phyloP scores from a whole-genome alignment of 176 grass and related monocot species.

The Zoysia japonica region DNA sequence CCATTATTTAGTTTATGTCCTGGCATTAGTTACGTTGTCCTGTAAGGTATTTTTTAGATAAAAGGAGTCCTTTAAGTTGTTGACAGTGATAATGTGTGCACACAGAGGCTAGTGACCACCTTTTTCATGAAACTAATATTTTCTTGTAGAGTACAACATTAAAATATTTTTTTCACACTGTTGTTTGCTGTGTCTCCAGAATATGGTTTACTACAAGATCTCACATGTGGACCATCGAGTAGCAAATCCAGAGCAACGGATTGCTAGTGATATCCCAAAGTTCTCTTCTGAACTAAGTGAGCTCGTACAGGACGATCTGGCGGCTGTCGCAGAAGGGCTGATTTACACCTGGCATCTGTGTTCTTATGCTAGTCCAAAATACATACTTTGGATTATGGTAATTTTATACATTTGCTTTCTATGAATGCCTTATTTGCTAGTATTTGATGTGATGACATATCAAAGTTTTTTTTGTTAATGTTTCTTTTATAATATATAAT shows the following conservation, averaged over 20 bases:
- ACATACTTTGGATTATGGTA: slow-evolving; percentile 97
- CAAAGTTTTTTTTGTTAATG: not conserved
- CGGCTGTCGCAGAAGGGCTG: slow-evolving; percentile 87
- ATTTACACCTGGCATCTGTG: slow-evolving; percentile 97
- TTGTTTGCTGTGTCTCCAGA: slow-evolving; percentile 60
- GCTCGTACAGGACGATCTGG: slow-evolving; percentile 94
- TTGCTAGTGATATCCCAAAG: slow-evolving; percentile 95
- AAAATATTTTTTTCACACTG: not conserved
- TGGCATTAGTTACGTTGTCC: slow-evolving; percentile 22
- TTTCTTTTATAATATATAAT: slow-evolving; percentile 21
- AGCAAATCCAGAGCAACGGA: slow-evolving; percentile 89
- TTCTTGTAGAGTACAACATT: slow-evolving; percentile 25
- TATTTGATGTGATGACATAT: slow-evolving; percentile 22
- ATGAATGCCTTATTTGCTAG: slow-evolving; percentile 14
- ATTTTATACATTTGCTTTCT: slow-evolving; percentile 25
- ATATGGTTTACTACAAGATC: slow-evolving; percentile 99
- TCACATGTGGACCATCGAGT: slow-evolving; percentile 91
- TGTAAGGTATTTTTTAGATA: not conserved
- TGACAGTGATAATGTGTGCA: slow-evolving; percentile 5
- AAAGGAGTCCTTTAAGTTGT: too few relatives aligned
- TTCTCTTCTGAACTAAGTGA: slow-evolving; percentile 97
- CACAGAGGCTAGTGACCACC: not conserved
- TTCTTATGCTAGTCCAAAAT: slow-evolving; percentile 99
- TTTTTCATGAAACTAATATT: slow-evolving; percentile 19
- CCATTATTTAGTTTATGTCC: not conserved